Base-by-base conservation (phyloP, 2,329 filamentous ascomycete species). In the Didymella pomorum region DNA sequence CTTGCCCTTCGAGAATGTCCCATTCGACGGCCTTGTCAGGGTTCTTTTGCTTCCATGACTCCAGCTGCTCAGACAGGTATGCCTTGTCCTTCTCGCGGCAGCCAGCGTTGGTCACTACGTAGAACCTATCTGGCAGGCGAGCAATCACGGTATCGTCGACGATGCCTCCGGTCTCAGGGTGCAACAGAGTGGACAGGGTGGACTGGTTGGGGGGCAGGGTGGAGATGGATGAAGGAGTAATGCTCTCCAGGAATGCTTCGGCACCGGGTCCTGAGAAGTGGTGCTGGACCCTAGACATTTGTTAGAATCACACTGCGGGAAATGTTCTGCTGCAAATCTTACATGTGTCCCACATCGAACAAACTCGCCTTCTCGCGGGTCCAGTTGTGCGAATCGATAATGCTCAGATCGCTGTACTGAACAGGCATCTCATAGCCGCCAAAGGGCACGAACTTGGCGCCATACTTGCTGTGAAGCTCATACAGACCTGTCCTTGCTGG, bases 321-420 rank as follows among this genome's bases (percentile, higher is more conserved):
- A 18, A 18, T 79, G 63, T 1, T 31, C 26, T 11, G 2, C n/a
- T 29, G 10, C 2, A 23, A 23, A 26, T 23, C 49, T 31, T 89
- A 93, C 94, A 98, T 98, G 81, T 98, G 95, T 76, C 90, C 90
- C 53, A 98, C 95, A 78, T 99, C 95, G 74, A 99, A 99, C 64
- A 99, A 81, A 64, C 93, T 97, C 57, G 92, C 90, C 78, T 93
- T 90, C 69, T 87, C 84, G 53, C 95, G 88, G 16, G 95, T 98
- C 84, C 94, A 97, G 70, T 88, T 84, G 82, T 98, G 95, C 51
- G 92, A 96, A 61, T 93, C 91, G 66, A 86, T 84, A 63, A 97
- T 89, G 67, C 89, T 89, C 65, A 91, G 84, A 65, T 88, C 86
- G 31, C 84, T 79, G 81, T 98, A 99, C 78, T 95, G 90, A 43